Conservation (phyloP, 306 rosid species). For the Quercus bicolor region DNA sequence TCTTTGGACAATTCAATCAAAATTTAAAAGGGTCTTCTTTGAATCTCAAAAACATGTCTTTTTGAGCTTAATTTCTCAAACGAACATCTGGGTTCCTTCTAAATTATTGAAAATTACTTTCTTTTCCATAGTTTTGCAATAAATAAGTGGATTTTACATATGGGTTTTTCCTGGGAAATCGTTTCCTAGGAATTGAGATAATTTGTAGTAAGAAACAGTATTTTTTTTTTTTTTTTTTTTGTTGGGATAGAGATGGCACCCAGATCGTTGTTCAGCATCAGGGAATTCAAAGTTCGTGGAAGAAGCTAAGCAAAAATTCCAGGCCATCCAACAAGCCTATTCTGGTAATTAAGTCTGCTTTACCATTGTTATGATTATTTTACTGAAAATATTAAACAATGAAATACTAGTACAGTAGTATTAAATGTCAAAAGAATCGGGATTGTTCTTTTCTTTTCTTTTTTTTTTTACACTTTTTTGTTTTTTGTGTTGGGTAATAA, state of each 20-base stretch:
- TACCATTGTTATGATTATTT: background rate
- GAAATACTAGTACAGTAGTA: background rate
- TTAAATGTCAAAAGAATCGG: background rate
- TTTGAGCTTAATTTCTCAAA: background rate
- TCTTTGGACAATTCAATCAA: background rate
- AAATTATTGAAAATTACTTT: background rate
- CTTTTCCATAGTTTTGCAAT: background rate
- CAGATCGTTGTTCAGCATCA: slow-evolving; percentile 88
- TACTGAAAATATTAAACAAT: background rate
- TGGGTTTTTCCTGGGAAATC: background rate
- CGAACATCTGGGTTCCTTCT: slow-evolving; percentile 4
- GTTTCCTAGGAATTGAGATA: background rate
- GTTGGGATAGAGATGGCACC: slow-evolving; percentile 87
- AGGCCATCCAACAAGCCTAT: slow-evolving; percentile 83
- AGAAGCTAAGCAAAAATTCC: slow-evolving; percentile 88
- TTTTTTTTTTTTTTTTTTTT: slow-evolving; percentile 22
- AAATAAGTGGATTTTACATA: background rate
- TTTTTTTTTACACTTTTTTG: background rate
- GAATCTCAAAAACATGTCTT: background rate
- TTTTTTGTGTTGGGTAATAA: background rate
- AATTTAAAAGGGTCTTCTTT: slow-evolving; percentile 2
- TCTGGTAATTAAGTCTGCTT: slow-evolving; percentile 57
- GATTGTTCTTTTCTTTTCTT: background rate
- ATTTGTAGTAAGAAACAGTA: slow-evolving; percentile 6
- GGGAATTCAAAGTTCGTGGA: slow-evolving; percentile 76